Evolutionary conservation across 345 rosid species (phyloP).

Genomic region (Arabis hirsuta): DNA sequence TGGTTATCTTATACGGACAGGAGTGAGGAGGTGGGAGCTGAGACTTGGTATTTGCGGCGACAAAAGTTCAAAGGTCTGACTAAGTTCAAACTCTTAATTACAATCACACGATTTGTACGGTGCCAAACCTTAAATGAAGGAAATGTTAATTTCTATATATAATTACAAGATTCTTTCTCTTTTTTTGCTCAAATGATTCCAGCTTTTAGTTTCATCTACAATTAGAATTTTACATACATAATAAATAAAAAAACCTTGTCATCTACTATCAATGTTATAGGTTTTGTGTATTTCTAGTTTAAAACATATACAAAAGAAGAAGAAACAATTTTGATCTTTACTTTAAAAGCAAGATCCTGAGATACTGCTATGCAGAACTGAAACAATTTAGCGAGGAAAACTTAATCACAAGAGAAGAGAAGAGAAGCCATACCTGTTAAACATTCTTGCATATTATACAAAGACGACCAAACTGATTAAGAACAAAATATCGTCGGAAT

Average conservation of each 20-base stretch:
- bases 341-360: background rate
- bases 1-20: background rate
- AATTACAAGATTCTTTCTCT: background rate
- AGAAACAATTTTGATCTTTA: background rate
- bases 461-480: background rate
- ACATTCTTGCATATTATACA: slow-evolving; percentile 4
- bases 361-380: background rate
- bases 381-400: background rate
- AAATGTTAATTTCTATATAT: background rate
- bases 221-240: background rate
- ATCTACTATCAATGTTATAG: background rate
- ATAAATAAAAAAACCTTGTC: background rate
- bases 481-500: background rate
- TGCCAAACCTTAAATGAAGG: slow-evolving; percentile 6
- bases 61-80: slow-evolving; percentile 6
- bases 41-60: slow-evolving; percentile 10
- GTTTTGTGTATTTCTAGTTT: no score
- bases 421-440: no score
- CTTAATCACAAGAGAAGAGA: background rate
- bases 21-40: slow-evolving; percentile 4
- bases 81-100: background rate
- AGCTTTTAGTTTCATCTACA: background rate
- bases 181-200: background rate
- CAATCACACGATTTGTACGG: slow-evolving; percentile 8
- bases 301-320: no score